These are phyloP conservation scores for Agarophyton chilense DNA, from an alignment of 23 red algal genomes.

Conservation along the genomic window DNA sequence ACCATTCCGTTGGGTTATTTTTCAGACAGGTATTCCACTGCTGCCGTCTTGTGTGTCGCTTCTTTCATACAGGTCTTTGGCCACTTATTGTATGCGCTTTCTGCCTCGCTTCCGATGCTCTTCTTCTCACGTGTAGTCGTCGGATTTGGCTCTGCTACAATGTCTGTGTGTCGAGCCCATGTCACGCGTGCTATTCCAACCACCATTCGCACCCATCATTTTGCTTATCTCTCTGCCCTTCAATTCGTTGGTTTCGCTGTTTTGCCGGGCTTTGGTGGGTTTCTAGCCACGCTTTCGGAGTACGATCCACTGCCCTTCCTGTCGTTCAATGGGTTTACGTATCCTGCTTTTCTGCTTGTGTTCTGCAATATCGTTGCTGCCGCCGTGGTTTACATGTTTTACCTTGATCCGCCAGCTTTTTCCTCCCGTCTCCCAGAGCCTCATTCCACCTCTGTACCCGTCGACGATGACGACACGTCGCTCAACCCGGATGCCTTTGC, in stretches of 20 bases:
- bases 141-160: conserved; percentile 91
- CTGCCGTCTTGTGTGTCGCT: conserved; percentile 59
- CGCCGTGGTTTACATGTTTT: conserved; percentile 53
- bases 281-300: conserved; percentile 70
- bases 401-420: conserved; percentile 60
- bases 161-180: conserved; percentile 90
- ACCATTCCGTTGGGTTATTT: conserved; percentile 87
- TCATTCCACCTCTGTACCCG: not conserved
- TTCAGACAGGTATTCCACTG: conserved; percentile 76
- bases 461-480: not conserved
- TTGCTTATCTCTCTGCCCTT: conserved; percentile 88
- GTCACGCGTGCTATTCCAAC: conserved; percentile 68
- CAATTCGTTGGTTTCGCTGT: conserved; percentile 98
- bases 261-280: conserved; percentile 75
- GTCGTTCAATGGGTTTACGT: conserved; percentile 78
- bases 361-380: conserved; percentile 52
- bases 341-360: conserved; percentile 79
- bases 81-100: conserved; percentile 79
- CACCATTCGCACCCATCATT: conserved; percentile 75
- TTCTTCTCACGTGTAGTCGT: conserved; percentile 77
- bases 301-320: conserved; percentile 13
- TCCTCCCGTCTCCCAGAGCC: not conserved
- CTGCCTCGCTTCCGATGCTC: conserved; percentile 44
- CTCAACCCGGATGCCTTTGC: conserved; percentile 36
- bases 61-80: conserved; percentile 75